A percentile compares a stretch with the other conserved stretches of the same genome.
phyloP scores from a whole-genome alignment of 1,139 yeast genomes.

The Saccharomycopsis crataegensis region DNA sequence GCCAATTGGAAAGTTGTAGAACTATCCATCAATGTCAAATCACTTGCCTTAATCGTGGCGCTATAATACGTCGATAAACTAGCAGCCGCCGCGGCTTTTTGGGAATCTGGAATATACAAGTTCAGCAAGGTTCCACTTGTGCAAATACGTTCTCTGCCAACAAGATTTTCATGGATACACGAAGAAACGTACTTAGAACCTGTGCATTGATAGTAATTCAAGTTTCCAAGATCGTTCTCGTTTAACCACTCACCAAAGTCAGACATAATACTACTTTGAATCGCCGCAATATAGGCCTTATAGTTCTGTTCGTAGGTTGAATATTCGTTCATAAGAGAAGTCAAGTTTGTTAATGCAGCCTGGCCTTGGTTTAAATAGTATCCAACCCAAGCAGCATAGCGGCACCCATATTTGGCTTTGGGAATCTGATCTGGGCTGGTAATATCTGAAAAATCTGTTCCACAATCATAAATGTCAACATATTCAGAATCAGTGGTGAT shows the following conservation, averaged over 20 bases:
- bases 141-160: neutral
- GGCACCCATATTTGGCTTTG: constrained; percentile 14
- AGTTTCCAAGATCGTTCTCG: neutral
- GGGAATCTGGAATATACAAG: constrained; percentile 1
- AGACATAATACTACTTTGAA: constrained; percentile 9
- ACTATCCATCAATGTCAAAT: constrained; percentile 1
- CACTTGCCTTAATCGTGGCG: neutral
- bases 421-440: neutral
- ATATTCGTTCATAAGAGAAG: constrained; percentile 6
- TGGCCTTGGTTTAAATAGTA: constrained; percentile 14
- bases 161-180: neutral
- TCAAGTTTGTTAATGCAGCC: constrained; percentile 9
- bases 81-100: neutral
- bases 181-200: neutral
- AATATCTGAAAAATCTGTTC: neutral
- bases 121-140: neutral
- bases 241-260: constrained; percentile 12
- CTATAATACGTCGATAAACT: constrained; percentile 2
- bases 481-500: constrained; percentile 1
- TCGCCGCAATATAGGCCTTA: constrained; percentile 6
- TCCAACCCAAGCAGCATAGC: constrained; percentile 7
- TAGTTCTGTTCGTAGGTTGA: constrained; percentile 8
- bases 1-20: neutral
- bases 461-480: constrained; percentile 8
- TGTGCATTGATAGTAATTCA: constrained; percentile 5